Evolutionary conservation across 768 basidiomycete genomes (phyloP), one percentile per base, ranked within the genome.

Genomic region (Calvatia gigantea): DNA sequence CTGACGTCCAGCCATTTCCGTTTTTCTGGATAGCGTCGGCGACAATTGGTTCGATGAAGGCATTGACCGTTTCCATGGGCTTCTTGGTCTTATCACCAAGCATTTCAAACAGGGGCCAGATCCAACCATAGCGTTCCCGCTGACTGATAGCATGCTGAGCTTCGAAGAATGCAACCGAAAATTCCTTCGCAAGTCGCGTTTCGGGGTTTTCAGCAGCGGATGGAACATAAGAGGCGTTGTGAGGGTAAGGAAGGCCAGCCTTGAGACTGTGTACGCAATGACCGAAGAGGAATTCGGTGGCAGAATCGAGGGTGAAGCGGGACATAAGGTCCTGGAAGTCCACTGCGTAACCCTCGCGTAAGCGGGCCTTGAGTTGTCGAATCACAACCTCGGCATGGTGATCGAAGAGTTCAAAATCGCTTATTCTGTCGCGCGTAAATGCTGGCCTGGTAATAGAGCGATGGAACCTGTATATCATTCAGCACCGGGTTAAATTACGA

Each of bases 281-380:
- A 2, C 85, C 85, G 51, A 87, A 86, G 32, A 88, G 75, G 62
- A 86, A 86, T 53, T 85, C 83, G 0, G 83, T 80, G 1, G 84
- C 84, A 2, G 82, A 76, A 68, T 88, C 86, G 21, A 87, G 76
- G 0, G 85, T 85, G 63, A 86, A 86, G 2, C 84, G 76, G 2
- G 75, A 77, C 63, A 84, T 78, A 2, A 83, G 67, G 61, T 85
- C 84, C 78, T 85, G 83, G 60, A 86, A 82, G 60, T 86, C 84
- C 21, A 88, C 69, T 1, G 83, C 71, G 50, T 79, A 67, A 0
- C 82, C 84, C 51, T 70, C 71, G 14, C 69, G 69, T 57, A 82
- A 70, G 23, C 84, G 76, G 28, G 73, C 61, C 58, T 80, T 79
- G 37, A 84, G 69, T 29, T 73, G 73, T 0, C 64, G 31, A 17